Evolutionary conservation across 2,329 filamentous ascomycete genomes (phyloP).

Genomic region (Zasmidium citrigriseum): DNA sequence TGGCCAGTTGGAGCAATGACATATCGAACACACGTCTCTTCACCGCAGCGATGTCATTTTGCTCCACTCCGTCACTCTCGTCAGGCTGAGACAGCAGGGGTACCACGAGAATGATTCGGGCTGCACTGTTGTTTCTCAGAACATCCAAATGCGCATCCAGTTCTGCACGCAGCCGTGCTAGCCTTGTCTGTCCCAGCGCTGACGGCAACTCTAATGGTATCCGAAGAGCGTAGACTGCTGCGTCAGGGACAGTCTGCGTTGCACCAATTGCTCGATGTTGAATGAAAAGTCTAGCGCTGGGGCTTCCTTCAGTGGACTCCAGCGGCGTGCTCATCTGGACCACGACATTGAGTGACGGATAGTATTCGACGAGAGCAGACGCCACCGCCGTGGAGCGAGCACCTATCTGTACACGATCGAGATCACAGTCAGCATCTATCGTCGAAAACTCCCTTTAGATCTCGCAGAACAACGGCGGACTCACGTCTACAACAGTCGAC

Average conservation of each 20-base stretch:
- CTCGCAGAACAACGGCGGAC: neutral
- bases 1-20: neutral
- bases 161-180: neutral
- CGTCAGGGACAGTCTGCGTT: neutral
- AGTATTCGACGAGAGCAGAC: neutral
- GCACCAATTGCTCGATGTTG: neutral
- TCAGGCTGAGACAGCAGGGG: neutral
- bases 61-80: neutral
- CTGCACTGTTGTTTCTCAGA: neutral
- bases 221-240: conserved; percentile 1
- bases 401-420: neutral
- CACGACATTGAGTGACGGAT: neutral
- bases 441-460: neutral
- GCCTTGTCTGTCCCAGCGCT: neutral
- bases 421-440: neutral
- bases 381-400: neutral
- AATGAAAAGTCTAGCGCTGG: neutral
- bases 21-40: neutral
- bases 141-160: neutral
- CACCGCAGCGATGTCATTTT: neutral
- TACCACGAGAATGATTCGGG: neutral
- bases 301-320: neutral
- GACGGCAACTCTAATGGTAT: neutral
- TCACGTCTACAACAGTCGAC: neutral
- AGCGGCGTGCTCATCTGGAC: neutral